Evolutionary conservation across 768 basidiomycete species (phyloP), one percentile per base, ranked within the genome.

Genomic region (Kwoniella sp.): DNA sequence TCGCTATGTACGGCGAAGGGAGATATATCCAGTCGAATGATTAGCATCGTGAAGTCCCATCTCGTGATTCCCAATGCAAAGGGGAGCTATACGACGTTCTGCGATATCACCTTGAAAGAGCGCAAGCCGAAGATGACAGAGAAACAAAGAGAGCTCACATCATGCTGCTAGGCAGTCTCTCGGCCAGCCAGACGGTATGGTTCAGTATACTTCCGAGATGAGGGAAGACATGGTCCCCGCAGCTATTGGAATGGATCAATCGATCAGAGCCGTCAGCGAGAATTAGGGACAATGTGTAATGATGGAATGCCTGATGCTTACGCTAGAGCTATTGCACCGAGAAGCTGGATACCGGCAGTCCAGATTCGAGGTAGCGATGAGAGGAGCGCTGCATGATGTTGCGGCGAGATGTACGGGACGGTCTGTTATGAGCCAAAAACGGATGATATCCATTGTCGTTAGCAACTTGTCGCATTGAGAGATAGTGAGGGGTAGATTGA

Each of bases 151-250:
- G 26, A 2, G 63, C 76, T 61, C 52, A 78, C 76, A 41, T 59
- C 56, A 68, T 61, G 34, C 51, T 61, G 11, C 34, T 22, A 1
- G 75, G 71, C 0, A 72, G 23, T 13, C 54, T 30, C 61, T 81
- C 81, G 9, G 72, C 47, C 1, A 82, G 69, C 68, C 71, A 79
- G 22, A 78, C 67, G 15, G 69, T 69, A 61, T 79, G 77, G 25
- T 80, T 79, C 23, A 79, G 55, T 41, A 82, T 74, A 37, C 63
- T 56, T 13, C 73, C 70, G 17, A 78, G 65, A 58, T 79, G 74
- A 22, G 79, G 79, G 29, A 81, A 62, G 12, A 82, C 65, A 55
- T 75, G 76, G 37, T 79, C 77, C 15, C 72, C 76, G 56, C 76
- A 72, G 2, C 77, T 77, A 13, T 26, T 37, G 2, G 3, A 23